Conservation (phyloP, 2,329 filamentous ascomycete genomes). For the Aspergillus calidoustus region DNA sequence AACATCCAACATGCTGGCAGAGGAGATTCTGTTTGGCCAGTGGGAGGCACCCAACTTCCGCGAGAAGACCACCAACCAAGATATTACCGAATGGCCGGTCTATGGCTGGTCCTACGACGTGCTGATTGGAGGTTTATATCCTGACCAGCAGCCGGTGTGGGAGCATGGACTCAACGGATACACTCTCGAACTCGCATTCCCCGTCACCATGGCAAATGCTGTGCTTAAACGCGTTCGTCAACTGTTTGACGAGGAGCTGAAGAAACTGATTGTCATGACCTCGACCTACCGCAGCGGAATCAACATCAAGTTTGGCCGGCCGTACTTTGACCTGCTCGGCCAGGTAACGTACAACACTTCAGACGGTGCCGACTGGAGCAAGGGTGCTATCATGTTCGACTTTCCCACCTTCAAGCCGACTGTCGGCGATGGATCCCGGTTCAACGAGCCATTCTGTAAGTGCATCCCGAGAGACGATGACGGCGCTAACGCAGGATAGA, state of each 20-base stretch:
- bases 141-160: slow-evolving; percentile 20
- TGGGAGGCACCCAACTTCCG: slow-evolving; percentile 21
- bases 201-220: slow-evolving; percentile 13
- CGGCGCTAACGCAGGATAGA: slow-evolving; percentile 8
- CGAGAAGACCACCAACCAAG: slow-evolving; percentile 20
- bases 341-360: slow-evolving; percentile 21
- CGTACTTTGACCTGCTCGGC: slow-evolving; percentile 19
- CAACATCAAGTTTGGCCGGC: slow-evolving; percentile 22
- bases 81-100: slow-evolving; percentile 16
- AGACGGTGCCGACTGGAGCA: slow-evolving; percentile 18
- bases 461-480: neutral
- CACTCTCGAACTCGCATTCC: slow-evolving; percentile 19
- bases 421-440: slow-evolving; percentile 11
- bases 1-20: slow-evolving; percentile 19
- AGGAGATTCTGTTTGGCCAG: slow-evolving; percentile 19
- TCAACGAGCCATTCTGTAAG: slow-evolving; percentile 21
- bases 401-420: slow-evolving; percentile 18
- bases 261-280: slow-evolving; percentile 17
- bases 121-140: slow-evolving; percentile 19
- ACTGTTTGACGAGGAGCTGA: slow-evolving; percentile 18
- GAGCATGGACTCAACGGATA: slow-evolving; percentile 17
- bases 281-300: slow-evolving; percentile 21
- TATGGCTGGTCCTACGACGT: slow-evolving; percentile 23
- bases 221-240: slow-evolving; percentile 17
- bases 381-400: slow-evolving; percentile 22